Base-by-base conservation (phyloP, 352 stramenopile species). In the Globisporangium splendens region DNA sequence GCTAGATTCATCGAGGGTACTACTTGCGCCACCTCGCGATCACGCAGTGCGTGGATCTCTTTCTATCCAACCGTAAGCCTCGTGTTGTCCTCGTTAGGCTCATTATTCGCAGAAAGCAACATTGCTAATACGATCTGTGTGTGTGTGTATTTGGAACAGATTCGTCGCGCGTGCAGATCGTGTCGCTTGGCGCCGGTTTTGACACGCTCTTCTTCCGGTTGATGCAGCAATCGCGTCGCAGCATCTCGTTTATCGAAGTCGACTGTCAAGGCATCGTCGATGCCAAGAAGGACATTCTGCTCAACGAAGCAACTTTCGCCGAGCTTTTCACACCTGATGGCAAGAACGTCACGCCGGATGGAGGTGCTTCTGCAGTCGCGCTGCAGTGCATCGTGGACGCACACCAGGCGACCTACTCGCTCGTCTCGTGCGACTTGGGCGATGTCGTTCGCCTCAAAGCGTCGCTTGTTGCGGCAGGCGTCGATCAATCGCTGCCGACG, bases 151-250 rank as follows among this genome's bases (percentile, higher is more conserved):
- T 47, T 61, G 48, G 46, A 52, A 28, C n/a, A 18, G 33, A 14
- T 5, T 20, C 31, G 8, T 14, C 38, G 24, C 48, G 46, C 15
- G 57, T 83, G 10, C 81, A 91, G 65, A 80, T 91, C 21, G 47
- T 91, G 17, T 91, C 81, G 47, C 71, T 91, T 8, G 81, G 81
- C 28, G 77, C 79, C 18, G 81, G 82, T 11, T 92, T 89, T 51
- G 82, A 92, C 68, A 89, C 79, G 42, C 67, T 89, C 5, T 88
- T 83, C 62, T 92, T 89, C 65, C 77, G 79, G 42, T 50, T 92
- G 11, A 46, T 75, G 17, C 54, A 75, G 44, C 55, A 77, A 13
- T 55, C 62, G 6, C 21, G 57, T 15, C n/a, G 28, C 54, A 59
- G 63, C 8, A 1, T 87, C 17, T 39, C 47, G 3, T 83, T 89